Base-by-base conservation (phyloP, 352 stramenopile genomes). In the Phytopythium delawarense region DNA sequence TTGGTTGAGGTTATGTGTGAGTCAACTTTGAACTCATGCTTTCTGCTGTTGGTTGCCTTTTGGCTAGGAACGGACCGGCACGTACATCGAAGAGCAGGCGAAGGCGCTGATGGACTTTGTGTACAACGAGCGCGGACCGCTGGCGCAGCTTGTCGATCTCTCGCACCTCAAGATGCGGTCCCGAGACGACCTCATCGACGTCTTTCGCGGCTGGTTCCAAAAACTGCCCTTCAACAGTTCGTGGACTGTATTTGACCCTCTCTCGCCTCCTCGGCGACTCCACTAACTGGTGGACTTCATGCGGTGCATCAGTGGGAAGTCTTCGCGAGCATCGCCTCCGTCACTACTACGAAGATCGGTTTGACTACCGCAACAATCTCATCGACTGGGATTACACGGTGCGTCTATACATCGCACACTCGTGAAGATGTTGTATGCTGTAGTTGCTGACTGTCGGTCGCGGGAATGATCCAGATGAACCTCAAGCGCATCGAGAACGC, bases 351-450 rank as follows among this genome's bases (percentile, higher is more conserved):
- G 92, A 96, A 63, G 78, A 86, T 50, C 87, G 94, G 45, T 98
- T 96, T 75, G 96, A 98, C 71, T 88, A 94, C 71, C 84, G 92
- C 25, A 80, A 92, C 51, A 97, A 96, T 58, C 71, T 98, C 63
- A 86, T 97, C 52, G 96, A 98, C 66, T 98, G 94, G 95, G 96
- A 98, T 70, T 98, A 98, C 79, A 93, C 84, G 32, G 85, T 89
- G 55, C 42, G 71, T 59, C 20, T 60, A 51, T 20, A 30, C 48
- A 16, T 28, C 15, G 15, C 7, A 25, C 42, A 18, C 39, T 18
- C 39, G 39, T n/a, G 5, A n/a, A 15, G 2, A 1, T 12, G 16
- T 16, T 23, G 16, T 12, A 40, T 40, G 9, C 8, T 28, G 18
- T 20, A 49, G 20, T 11, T 49, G 3, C 15, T 53, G 16, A 53